Base-by-base conservation (phyloP, 495 filamentous ascomycete species). In the Tirmania nivea region DNA sequence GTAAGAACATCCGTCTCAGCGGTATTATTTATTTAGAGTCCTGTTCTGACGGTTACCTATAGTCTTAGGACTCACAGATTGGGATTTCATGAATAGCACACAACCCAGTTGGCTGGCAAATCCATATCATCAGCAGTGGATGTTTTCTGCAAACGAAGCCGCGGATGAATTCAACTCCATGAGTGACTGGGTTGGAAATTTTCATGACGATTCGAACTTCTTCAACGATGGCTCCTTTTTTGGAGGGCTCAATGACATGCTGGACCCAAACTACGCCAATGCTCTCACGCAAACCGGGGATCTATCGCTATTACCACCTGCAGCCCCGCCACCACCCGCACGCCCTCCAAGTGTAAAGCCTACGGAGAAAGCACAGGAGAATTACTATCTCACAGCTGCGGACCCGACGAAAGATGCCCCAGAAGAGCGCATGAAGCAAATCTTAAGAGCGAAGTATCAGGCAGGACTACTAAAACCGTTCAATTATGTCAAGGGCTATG, bases 401-500 rank as follows among this genome's bases (percentile, higher is more conserved):
- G 90, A 99, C 63, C 90, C 90, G 11, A 90, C 90, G 36, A 88
- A 85, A 56, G 86, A 90, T 63, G 78, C 81, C 14, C 88, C 90
- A 25, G 87, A 94, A 67, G 84, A 93, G 64, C 80, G 92, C 54
- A 92, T 96, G 85, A 84, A 90, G 66, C 86, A 87, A 59, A 80
- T 97, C 1, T 76, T 97, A 52, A 81, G 83, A 65, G 90, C 92
- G 48, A 97, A 97, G 65, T 86, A 89, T 62, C 86, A 94, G 60
- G 90, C 90, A 2, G 90, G 90, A 5, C 72, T 97, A 58, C 70
- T 97, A 57, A 87, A 87, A 63, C 90, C 90, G 9, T 97, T 96
- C 73, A 95, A 94, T 66, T 96, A 97, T 67, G 82, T 94, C 57
- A 92, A 93, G 60, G 90, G 92, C 10, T 97, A 96, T 61, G 83